Evolutionary conservation across 257 asterid species (phyloP), one percentile per base, ranked within the genome.

Genomic region (Orobanche coerulescens): DNA sequence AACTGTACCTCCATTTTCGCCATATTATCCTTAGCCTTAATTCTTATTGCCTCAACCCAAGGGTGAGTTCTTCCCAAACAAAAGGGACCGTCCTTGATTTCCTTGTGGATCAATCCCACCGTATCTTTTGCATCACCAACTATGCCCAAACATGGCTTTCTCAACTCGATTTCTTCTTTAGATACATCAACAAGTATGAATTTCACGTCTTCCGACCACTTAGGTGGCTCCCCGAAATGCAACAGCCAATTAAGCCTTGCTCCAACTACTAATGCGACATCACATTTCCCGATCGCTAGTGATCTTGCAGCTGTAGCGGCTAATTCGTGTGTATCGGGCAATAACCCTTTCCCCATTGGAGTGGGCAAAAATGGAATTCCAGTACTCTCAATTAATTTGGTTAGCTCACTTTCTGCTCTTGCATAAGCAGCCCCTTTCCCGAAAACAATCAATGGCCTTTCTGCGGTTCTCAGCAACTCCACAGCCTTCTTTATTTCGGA

Each of bases 231-330:
- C 26, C 97, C 96, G 31, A 87, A 90, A 78, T 87, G 97, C 79
- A 90, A 63, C 56, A 90, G 60, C 97, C 95, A 90, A 64, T 90
- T 90, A 50, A 90, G 94, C 75, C 95, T 67, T 1, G 97, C 95
- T 1, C 97, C 96, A 47, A 87, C 86, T 1, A 90, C 81, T 79
- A 90, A 72, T 1, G 90, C 95, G 12, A 90, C 88, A 16, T 90
- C 96, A 68, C 96, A 90, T 76, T 81, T 90, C 36, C 97, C 95
- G 1, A 90, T 84, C 3, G 96, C 97, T 42, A 90, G 75, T 5
- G 97, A 87, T 49, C 97, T 72, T 1, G 96, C 94, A 4, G 96
- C 96, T 0, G 94, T 90, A 33, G 96, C 97, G 9, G 96, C 95
- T 6, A 87, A 73, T 63, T 90, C 95, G 43, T 90, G 96, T 2